A percentile compares a stretch with the other conserved stretches of the same genome.
These are phyloP conservation scores for Dendrocalamus latiflorus DNA, from an alignment of 202 grass and related monocot genomes.

Conservation along the genomic window DNA sequence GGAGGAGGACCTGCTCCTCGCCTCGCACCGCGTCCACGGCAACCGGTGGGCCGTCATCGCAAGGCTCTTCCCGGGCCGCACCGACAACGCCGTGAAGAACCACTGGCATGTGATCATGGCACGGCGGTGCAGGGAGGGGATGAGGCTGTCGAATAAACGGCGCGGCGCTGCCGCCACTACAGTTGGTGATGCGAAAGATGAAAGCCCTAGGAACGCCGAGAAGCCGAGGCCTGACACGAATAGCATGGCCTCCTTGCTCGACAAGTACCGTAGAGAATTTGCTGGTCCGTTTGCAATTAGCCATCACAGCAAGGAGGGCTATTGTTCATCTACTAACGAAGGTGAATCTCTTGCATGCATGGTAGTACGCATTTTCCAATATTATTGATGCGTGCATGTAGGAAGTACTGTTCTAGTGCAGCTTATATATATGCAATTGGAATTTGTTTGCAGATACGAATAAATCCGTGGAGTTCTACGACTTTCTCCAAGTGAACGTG, in stretches of 20 bases:
- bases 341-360: constrained; percentile 24
- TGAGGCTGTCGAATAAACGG: constrained; percentile 29
- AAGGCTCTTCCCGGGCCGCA: constrained; percentile 87
- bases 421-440: not conserved
- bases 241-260: constrained; percentile 44
- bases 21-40: constrained; percentile 74
- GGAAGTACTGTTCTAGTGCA: not conserved
- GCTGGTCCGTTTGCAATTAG: constrained; percentile 39
- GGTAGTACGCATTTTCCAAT: not conserved
- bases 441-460: constrained; percentile 41
- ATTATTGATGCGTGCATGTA: not conserved
- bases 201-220: constrained; percentile 18
- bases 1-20: constrained; percentile 79
- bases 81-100: constrained; percentile 98
- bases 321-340: constrained; percentile 39
- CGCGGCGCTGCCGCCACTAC: not conserved
- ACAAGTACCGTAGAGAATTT: constrained; percentile 56
- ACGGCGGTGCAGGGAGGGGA: constrained; percentile 56
- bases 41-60: constrained; percentile 91
- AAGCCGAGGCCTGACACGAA: constrained; percentile 2
- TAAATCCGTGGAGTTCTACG: constrained; percentile 69
- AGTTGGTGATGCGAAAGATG: not conserved
- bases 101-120: constrained; percentile 99
- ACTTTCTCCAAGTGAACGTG: constrained; percentile 85
- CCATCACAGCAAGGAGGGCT: constrained; percentile 17